Base-by-base conservation (phyloP, 2,329 filamentous ascomycete species). In the Dothideomycetes sp. region DNA sequence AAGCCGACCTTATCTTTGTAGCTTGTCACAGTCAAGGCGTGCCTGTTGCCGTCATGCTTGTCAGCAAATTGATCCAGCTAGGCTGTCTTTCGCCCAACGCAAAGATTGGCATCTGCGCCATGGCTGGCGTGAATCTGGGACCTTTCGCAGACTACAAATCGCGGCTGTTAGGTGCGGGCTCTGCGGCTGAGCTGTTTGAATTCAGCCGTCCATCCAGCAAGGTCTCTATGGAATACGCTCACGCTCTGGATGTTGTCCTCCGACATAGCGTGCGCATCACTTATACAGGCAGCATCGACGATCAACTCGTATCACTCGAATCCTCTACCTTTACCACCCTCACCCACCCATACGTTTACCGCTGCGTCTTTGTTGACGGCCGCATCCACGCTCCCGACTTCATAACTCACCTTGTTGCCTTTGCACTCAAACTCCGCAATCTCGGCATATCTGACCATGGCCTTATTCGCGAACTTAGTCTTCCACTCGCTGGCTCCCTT, bases 1-100 rank as follows among this genome's bases (percentile, higher is more conserved):
- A 74, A 38, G 88, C 91, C 0, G 91, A 98, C 60, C 80, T 96
- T 45, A 80, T 98, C 31, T 62, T 98, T 30, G 67, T 98, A n/a
- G 86, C 86, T 3, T 94, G 87, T 44, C 91, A 98, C 59, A 94
- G 86, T 3, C 91, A 98, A 59, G 91, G 91, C 16, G 91, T 96
- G 0, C 91, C 91, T 0, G 91, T 98, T 1, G 81, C 84, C 4
- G 74, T 94, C 44, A 95, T 95, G 79, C 70, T 98, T 3, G 71
- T 96, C 4, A 86, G 88, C 4, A 95, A 94, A 59, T 69, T 98
- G 31, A 88, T 98, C 39, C 82, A 91, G 38, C 79, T 95, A 43
- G 88, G 88, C 2, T 84, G 91, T 48, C 73, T 96, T 19, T 79
- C 77, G 11, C 73, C 75, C 31, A 42, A 55, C 11, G 74, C 82